A percentile compares a stretch with the other conserved stretches of the same genome.
Evolutionary conservation across 768 basidiomycete species (phyloP).

Genomic region (Auriculariales sp.): DNA sequence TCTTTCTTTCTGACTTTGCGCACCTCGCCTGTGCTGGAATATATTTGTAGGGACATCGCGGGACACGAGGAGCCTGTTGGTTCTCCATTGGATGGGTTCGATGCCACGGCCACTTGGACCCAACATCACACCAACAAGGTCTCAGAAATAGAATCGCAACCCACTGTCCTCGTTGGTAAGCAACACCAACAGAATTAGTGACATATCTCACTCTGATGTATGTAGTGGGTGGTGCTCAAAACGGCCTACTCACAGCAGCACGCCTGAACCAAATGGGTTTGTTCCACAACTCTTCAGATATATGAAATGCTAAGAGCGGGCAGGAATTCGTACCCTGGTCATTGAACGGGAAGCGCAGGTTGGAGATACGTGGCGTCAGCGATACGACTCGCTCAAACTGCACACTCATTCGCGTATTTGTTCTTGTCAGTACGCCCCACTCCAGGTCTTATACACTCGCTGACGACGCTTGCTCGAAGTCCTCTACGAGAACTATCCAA

Average conservation of each 20-base stretch:
- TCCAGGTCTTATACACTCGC: background rate
- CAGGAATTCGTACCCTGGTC: constrained; percentile 20
- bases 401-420: constrained; percentile 14
- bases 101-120: background rate
- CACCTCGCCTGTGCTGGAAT: no score
- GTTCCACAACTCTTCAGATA: background rate
- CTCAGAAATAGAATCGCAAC: constrained; percentile 16
- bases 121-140: background rate
- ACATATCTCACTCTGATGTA: background rate
- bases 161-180: constrained; percentile 26
- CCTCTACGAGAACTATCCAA: constrained; percentile 24
- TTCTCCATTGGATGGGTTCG: background rate
- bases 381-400: constrained; percentile 27
- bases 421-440: background rate
- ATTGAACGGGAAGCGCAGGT: constrained; percentile 21
- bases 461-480: constrained; percentile 14
- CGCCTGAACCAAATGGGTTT: constrained; percentile 24
- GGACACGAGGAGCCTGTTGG: constrained; percentile 17
- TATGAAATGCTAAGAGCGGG: background rate
- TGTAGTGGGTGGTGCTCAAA: constrained; percentile 30
- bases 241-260: constrained; percentile 26
- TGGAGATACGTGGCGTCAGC: constrained; percentile 29
- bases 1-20: no score
- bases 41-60: constrained; percentile 19
- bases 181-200: constrained; percentile 2